phyloP scores from a whole-genome alignment of 352 stramenopile genomes.

The Phytophthora niederhauseri region DNA sequence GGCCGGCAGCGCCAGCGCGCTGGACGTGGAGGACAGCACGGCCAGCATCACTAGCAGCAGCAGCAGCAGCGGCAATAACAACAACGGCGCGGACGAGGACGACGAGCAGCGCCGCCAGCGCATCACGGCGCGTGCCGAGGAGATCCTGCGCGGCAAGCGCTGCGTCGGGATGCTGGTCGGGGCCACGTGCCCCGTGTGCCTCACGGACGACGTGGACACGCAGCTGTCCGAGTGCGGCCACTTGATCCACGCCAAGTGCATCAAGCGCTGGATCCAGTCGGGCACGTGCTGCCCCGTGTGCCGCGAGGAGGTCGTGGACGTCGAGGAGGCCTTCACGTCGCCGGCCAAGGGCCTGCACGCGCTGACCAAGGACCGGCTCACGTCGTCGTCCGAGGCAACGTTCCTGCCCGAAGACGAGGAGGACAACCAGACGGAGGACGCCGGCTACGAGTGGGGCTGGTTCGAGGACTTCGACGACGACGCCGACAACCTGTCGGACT shows the following conservation, averaged over 20 bases:
- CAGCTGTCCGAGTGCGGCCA: constrained; percentile 68
- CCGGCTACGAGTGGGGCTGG: constrained; percentile 76
- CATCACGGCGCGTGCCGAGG: constrained; percentile 65
- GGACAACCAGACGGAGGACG: constrained; percentile 29
- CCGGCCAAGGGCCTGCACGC: constrained; percentile 36
- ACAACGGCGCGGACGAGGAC: constrained; percentile 13
- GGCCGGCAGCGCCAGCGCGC: constrained; percentile 39
- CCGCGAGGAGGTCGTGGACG: constrained; percentile 57
- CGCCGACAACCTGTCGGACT: constrained; percentile 36
- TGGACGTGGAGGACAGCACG: constrained; percentile 38
- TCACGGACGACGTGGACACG: constrained; percentile 77
- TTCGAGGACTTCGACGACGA: constrained; percentile 86
- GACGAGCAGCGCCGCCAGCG: constrained; percentile 41
- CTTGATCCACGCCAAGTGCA: constrained; percentile 78
- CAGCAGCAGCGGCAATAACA: background rate
- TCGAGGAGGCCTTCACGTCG: constrained; percentile 58
- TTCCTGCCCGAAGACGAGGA: constrained; percentile 53
- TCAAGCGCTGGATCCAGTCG: constrained; percentile 78
- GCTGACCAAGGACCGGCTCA: constrained; percentile 60
- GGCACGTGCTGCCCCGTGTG: constrained; percentile 72
- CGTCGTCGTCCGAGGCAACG: constrained; percentile 49
- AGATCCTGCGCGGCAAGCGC: constrained; percentile 67
- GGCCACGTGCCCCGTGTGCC: constrained; percentile 71
- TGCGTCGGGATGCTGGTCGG: constrained; percentile 70
- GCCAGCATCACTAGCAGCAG: constrained; percentile 16